Evolutionary conservation across 768 basidiomycete species (phyloP), one percentile per base, ranked within the genome.

Genomic region (Calocybe gangraenosa): DNA sequence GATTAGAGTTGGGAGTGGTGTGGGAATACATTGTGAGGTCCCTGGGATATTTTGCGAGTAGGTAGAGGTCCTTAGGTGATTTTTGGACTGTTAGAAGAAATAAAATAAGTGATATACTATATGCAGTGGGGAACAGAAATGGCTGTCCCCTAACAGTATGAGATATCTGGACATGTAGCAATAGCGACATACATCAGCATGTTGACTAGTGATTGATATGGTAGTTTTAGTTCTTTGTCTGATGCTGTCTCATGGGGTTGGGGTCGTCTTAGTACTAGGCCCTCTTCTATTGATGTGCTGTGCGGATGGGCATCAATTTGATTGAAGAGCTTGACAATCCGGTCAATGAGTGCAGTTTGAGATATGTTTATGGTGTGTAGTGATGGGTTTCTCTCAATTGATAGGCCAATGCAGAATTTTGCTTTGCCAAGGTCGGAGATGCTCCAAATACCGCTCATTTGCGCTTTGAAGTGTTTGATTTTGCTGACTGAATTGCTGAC

Each of bases 281-380:
- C 42, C 4, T 19, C 20, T 4, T 44, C 42, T 22, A 44, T 44
- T n/a, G 42, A 34, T 9, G 38, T 23, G 4, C 23, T 37, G 9
- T 37, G 21, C 4, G 43, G 36, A 3, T 13, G 2, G 8, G 43
- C 36, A 15, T 37, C 35, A 18, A 18, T 33, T 20, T 44, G 43
- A 4, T 36, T 36, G 25, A 44, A 44, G 11, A 28, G 36, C 8
- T 7, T 13, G 11, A 44, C 31, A 6, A 44, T 37, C 4, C 17
- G 7, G 36, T 44, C 43, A 30, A 44, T 37, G 11, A 44, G 23
- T 36, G 43, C 36, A 18, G 36, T 44, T 20, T 44, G 43, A 8
- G 43, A 44, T 17, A 44, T 34, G 6, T 7, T 3, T 19, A 25
- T 35, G 9, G 13, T 11, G 8, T 9, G 7, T 9, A 23, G 21